Percentiles rank a stretch among this genome's conserved stretches.
Conservation (phyloP, 2,329 filamentous ascomycete species). For the Botrytis medusae region DNA sequence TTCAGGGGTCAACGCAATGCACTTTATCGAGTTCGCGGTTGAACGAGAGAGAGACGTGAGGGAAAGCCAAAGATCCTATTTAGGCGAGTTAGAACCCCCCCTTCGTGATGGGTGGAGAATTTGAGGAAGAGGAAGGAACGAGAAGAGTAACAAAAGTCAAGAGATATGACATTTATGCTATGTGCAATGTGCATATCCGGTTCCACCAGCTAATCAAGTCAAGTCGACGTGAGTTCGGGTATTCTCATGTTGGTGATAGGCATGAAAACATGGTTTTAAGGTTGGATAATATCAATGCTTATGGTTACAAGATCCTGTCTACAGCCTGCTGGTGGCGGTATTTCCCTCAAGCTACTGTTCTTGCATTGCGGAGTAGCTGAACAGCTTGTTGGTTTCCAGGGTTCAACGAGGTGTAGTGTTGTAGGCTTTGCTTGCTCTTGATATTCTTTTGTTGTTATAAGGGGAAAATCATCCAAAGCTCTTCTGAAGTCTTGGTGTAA, state of each 20-base stretch:
- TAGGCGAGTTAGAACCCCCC: not conserved
- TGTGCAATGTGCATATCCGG: not conserved
- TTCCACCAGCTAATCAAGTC: not conserved
- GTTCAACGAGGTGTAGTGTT: not conserved
- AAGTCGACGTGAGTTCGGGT: not conserved
- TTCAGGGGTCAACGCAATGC: slow-evolving; percentile 6
- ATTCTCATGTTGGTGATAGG: not conserved
- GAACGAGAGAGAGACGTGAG: not conserved
- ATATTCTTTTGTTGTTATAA: not conserved
- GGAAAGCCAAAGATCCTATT: not conserved
- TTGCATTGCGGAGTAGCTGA: not conserved
- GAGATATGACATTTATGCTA: not conserved
- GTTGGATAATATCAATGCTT: not conserved
- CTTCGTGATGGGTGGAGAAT: not conserved
- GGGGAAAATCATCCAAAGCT: not conserved
- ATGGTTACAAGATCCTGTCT: slow-evolving; percentile 10
- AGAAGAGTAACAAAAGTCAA: not conserved
- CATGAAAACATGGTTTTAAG: not conserved
- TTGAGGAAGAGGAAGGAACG: not conserved
- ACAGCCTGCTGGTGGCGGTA: not conserved
- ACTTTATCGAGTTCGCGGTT: not conserved
- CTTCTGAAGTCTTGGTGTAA: not conserved
- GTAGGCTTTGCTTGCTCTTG: not conserved
- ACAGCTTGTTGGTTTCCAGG: not conserved
- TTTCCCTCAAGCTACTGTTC: not conserved